Conservation (phyloP, 108 stramenopile genomes). For the Conticribra weissflogii region DNA sequence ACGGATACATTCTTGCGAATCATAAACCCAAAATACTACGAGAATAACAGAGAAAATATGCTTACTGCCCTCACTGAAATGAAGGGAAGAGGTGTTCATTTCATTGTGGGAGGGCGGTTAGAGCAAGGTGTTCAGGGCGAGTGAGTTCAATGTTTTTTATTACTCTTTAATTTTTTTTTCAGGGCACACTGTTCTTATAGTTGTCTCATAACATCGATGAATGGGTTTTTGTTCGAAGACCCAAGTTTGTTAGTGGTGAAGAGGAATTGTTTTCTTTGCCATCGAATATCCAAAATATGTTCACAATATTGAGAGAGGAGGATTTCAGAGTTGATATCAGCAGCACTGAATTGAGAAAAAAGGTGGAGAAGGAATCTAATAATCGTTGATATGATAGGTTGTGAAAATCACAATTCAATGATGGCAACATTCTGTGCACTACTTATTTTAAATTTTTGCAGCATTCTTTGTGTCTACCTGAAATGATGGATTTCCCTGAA, state of each 20-base stretch:
- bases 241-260: slow-evolving; percentile 68
- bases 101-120: slow-evolving; percentile 82
- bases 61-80: slow-evolving; percentile 58
- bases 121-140: slow-evolving; percentile 50
- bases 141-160: too few relatives aligned
- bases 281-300: slow-evolving; percentile 59
- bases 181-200: too few relatives aligned
- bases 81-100: slow-evolving; percentile 62
- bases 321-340: slow-evolving; percentile 83
- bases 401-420: too few relatives aligned
- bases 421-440: not conserved
- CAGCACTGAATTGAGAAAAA: slow-evolving; percentile 72
- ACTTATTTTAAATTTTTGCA: not conserved
- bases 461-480: not conserved
- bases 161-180: too few relatives aligned
- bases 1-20: slow-evolving; percentile 89
- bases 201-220: too few relatives aligned
- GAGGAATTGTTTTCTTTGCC: slow-evolving; percentile 67
- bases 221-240: not conserved
- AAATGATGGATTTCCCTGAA: not conserved
- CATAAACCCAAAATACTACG: slow-evolving; percentile 90
- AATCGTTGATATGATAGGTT: too few relatives aligned
- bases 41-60: slow-evolving; percentile 55
- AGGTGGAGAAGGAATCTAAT: slow-evolving; percentile 10
- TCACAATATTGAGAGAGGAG: slow-evolving; percentile 64